Conservation (phyloP, 225 moss, liverwort and hornwort species). For the Straminergon stramineum region DNA sequence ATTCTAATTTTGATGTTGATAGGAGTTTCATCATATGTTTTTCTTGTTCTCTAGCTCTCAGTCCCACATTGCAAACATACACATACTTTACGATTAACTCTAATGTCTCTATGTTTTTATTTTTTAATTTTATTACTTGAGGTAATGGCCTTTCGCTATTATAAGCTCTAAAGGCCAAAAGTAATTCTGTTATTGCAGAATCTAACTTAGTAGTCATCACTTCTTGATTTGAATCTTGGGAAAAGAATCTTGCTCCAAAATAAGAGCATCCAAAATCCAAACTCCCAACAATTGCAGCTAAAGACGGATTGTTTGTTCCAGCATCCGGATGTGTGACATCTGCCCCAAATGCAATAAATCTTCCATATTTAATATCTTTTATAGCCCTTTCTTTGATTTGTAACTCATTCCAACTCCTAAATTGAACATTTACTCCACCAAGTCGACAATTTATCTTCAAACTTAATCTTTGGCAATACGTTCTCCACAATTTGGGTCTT, state of each 20-base stretch:
- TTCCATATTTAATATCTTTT: neutral
- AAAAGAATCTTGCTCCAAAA: neutral
- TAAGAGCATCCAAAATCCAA: neutral
- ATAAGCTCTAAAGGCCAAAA: neutral
- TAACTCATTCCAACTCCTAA: neutral
- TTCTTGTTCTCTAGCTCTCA: rapidly evolving
- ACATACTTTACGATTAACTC: neutral
- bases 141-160: neutral
- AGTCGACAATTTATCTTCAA: constrained; percentile 1
- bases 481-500: neutral
- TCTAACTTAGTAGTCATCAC: neutral
- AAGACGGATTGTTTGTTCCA: neutral
- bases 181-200: neutral
- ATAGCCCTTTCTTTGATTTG: neutral
- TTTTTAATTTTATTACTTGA: neutral
- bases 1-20: rapidly evolving
- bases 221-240: neutral
- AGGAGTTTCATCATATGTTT: rapidly evolving
- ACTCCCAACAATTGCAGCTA: neutral
- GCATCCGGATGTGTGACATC: neutral
- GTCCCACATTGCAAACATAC: rapidly evolving
- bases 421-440: neutral
- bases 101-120: too few relatives aligned
- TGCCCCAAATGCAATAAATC: constrained; percentile 4
- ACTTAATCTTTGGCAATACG: neutral